Conservation (phyloP, 78 protist species). For the Polysphondylium violaceum region DNA sequence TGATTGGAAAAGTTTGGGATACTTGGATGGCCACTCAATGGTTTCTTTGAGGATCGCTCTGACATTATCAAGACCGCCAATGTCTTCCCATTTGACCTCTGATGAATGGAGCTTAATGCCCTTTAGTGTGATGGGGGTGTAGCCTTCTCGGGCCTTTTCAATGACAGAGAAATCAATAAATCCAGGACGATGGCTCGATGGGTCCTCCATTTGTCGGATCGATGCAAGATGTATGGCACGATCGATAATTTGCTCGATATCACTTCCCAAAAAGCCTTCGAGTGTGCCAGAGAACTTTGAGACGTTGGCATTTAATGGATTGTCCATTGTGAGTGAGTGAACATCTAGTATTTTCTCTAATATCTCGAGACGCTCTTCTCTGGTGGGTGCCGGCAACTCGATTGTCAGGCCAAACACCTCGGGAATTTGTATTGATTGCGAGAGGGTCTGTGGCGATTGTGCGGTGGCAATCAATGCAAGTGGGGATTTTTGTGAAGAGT, state of each 20-base stretch:
- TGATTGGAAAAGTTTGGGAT: slow-evolving; percentile 79
- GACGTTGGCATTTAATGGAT: neutral
- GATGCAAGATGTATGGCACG: slow-evolving; percentile 40
- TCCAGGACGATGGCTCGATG: too few species aligned
- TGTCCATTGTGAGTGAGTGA: neutral
- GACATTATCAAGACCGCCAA: slow-evolving; percentile 79
- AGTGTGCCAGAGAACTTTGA: slow-evolving; percentile 29
- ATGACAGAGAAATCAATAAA: neutral
- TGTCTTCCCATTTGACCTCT: slow-evolving; percentile 72
- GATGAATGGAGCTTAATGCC: slow-evolving; percentile 70
- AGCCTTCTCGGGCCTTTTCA: slow-evolving; percentile 45
- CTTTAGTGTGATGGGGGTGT: slow-evolving; percentile 58
- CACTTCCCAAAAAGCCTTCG: slow-evolving; percentile 57
- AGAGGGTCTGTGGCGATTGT: slow-evolving; percentile 22
- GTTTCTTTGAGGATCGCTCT: slow-evolving; percentile 81
- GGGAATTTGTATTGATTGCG: slow-evolving; percentile 43
- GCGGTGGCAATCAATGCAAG: slow-evolving; percentile 13
- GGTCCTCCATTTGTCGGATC: neutral
- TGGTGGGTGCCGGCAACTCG: slow-evolving; percentile 52
- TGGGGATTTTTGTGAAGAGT: neutral
- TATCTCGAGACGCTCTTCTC: slow-evolving; percentile 58
- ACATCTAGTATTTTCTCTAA: slow-evolving; percentile 2
- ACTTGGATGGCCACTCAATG: slow-evolving; percentile 85
- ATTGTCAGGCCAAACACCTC: slow-evolving; percentile 42
- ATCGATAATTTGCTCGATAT: slow-evolving; percentile 46